Conservation (phyloP, 495 filamentous ascomycete species). For the Penicillium diatomitis region DNA sequence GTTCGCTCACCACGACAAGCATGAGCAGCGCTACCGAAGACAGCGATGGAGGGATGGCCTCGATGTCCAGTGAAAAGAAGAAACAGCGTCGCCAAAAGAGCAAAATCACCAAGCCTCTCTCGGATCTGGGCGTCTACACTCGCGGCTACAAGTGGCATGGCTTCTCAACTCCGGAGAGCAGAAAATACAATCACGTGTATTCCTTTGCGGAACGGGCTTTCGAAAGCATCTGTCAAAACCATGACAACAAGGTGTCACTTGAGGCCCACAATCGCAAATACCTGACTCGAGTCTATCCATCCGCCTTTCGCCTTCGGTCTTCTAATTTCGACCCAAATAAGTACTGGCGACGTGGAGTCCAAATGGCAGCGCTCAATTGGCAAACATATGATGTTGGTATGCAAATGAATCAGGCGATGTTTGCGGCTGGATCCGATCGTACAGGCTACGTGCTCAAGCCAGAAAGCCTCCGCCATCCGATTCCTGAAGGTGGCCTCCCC, state of each 20-base stretch:
- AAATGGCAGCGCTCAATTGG: slow-evolving; percentile 97
- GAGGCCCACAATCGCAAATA: slow-evolving; percentile 84
- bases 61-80: slow-evolving; percentile 38
- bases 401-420: slow-evolving; percentile 97
- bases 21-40: slow-evolving; percentile 55
- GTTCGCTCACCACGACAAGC: slow-evolving; percentile 47
- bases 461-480: slow-evolving; percentile 60
- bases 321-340: slow-evolving; percentile 87
- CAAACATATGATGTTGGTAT: slow-evolving; percentile 92
- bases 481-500: slow-evolving; percentile 31
- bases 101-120: slow-evolving; percentile 78
- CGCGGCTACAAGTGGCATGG: slow-evolving; percentile 75
- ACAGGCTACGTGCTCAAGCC: slow-evolving; percentile 93
- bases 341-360: slow-evolving; percentile 90
- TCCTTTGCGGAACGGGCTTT: slow-evolving; percentile 86
- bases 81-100: slow-evolving; percentile 54
- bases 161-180: slow-evolving; percentile 66
- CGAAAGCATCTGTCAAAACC: slow-evolving; percentile 60
- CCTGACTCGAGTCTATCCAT: slow-evolving; percentile 90
- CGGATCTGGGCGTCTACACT: slow-evolving; percentile 81
- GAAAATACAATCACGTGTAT: slow-evolving; percentile 83
- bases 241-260: slow-evolving; percentile 62
- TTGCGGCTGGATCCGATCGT: slow-evolving; percentile 79
- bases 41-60: slow-evolving; percentile 43
- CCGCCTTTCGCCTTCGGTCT: slow-evolving; percentile 66